Conservation (phyloP, 2,329 filamentous ascomycete genomes). For the Claviceps africana region DNA sequence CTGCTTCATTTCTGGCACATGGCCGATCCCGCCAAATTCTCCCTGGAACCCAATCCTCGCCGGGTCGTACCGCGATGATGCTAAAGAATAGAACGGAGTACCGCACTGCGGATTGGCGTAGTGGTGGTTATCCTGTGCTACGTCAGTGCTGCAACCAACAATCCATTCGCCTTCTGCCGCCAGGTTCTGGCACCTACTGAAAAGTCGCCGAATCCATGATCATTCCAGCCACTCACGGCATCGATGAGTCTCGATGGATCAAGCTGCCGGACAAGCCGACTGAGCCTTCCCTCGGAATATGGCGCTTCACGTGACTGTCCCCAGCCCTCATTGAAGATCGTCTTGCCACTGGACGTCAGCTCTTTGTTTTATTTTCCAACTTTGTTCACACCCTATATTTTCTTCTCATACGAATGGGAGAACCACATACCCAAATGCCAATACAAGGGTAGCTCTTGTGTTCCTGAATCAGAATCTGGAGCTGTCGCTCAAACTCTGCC, state of each 20-base stretch:
- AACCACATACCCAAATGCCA: slow-evolving; percentile 39
- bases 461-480: slow-evolving; percentile 47
- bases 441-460: slow-evolving; percentile 52
- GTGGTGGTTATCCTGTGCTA: slow-evolving; percentile 50
- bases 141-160: neutral
- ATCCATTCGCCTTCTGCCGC: neutral
- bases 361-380: neutral
- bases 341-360: slow-evolving; percentile 16
- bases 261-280: slow-evolving; percentile 36
- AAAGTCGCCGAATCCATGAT: slow-evolving; percentile 55
- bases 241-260: slow-evolving; percentile 53
- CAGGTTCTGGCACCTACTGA: slow-evolving; percentile 16
- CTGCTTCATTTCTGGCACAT: slow-evolving; percentile 49
- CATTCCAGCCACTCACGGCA: slow-evolving; percentile 50
- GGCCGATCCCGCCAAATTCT: slow-evolving; percentile 56
- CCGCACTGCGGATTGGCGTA: slow-evolving; percentile 60
- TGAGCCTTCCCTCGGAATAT: slow-evolving; percentile 43
- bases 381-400: neutral
- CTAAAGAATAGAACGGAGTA: slow-evolving; percentile 49
- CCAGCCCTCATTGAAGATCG: slow-evolving; percentile 63
- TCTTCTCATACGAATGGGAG: neutral
- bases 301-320: slow-evolving; percentile 38
- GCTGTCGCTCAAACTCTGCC: slow-evolving; percentile 49
- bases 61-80: slow-evolving; percentile 41
- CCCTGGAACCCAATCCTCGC: slow-evolving; percentile 53